Base-by-base conservation (phyloP, 768 basidiomycete genomes). In the Trametes cubensis region DNA sequence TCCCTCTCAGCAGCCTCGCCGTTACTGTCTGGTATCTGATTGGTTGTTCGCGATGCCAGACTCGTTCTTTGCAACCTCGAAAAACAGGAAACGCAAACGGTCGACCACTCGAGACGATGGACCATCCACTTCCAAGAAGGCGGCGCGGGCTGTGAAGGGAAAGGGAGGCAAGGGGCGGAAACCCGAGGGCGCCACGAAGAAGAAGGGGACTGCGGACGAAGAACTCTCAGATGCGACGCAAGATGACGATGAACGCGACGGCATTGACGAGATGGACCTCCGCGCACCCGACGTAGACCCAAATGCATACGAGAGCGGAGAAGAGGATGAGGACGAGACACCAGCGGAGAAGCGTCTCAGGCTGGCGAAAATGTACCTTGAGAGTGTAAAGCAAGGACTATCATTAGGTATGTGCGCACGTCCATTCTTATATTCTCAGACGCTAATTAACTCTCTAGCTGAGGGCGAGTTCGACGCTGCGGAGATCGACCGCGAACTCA, bases 381-480 rank as follows among this genome's bases (percentile, higher is more conserved):
- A 94, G 62, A 88, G 81, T 63, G 86, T 98, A 15, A 92, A 92
- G 73, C 85, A 88, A 61, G 73, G 83, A 40, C 74, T 95, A 28
- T 79, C 88, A 6, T 51, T 72, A 54, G 70, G 71, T 72, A 58
- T 57, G 69, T 59, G 3, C 42, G 20, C 38, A 20, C 11, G 11
- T 44, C 11, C 18, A 7, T 4, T 8, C 0, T 21, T 0, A 15
- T 15, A 4, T 14, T 18, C 28, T 46, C 2, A 4, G 48, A 4
- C n/a, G 20, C 10, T 51, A 30, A 6, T 18, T 57, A 39, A 54
- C 34, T 15, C 45, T 4, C 26, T 63, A 85, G 93, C 87, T 61
- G 95, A 95, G 25, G 92, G 90, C 38, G 94, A 94, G 64, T 95
- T 87, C 65, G 96, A 99, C 72, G 97, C 97, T 5, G 95, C 92